Conservation (phyloP, 2,329 filamentous ascomycete species). For the Paraconiothyrium sp. region DNA sequence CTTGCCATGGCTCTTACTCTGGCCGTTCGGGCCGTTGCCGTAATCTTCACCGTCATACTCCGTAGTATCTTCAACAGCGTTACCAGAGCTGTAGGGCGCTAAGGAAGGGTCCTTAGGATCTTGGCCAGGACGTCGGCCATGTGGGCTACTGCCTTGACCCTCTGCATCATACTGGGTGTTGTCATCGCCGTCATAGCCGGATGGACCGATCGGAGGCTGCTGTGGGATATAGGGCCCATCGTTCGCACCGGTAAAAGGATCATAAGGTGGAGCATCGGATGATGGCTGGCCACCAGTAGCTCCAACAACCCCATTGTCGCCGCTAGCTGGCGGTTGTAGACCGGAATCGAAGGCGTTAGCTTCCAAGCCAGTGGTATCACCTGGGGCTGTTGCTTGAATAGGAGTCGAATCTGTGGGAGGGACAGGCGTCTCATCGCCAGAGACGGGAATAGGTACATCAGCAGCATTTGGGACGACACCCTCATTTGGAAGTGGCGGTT, state of each 20-base stretch:
- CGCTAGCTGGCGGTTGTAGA: too few species aligned
- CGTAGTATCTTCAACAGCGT: slow-evolving; percentile 19
- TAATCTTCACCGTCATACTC: slow-evolving; percentile 25
- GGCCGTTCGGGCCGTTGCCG: slow-evolving; percentile 1
- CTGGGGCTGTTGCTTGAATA: background rate
- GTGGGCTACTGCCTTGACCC: background rate
- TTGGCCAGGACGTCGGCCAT: background rate
- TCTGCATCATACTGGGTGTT: background rate
- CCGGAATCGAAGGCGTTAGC: too few species aligned
- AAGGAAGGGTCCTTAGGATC: background rate
- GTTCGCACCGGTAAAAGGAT: background rate
- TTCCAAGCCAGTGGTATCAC: too few species aligned
- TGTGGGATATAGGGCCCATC: background rate
- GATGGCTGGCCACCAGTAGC: too few species aligned
- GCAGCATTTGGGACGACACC: background rate
- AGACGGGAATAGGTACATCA: background rate
- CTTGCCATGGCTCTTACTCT: background rate
- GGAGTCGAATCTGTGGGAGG: too few species aligned
- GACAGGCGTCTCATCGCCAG: too few species aligned
- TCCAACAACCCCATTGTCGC: too few species aligned
- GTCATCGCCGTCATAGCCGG: background rate
- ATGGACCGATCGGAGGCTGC: background rate
- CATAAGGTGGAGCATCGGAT: background rate
- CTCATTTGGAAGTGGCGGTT: too few species aligned
- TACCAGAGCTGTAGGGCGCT: slow-evolving; percentile 5